Evolutionary conservation across 208 protist species (phyloP).

Genomic region (Entamoeba histolytica): DNA sequence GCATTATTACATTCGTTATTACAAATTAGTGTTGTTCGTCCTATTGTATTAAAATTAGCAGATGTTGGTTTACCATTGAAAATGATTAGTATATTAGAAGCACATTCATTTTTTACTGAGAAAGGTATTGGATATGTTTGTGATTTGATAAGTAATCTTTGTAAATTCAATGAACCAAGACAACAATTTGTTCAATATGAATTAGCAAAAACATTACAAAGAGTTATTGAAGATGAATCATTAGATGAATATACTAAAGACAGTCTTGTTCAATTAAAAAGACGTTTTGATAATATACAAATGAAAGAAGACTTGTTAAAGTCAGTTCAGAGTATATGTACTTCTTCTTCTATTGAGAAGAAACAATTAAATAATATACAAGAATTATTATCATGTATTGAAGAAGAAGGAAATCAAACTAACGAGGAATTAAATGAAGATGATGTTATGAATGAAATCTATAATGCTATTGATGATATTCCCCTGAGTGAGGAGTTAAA

Average conservation of each 20-base stretch:
- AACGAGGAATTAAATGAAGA: neutral
- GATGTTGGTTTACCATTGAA: neutral
- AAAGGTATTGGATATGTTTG: neutral
- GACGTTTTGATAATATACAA: neutral
- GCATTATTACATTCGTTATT: neutral
- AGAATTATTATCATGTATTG: neutral
- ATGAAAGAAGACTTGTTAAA: neutral
- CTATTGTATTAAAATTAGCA: neutral
- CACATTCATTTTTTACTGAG: neutral
- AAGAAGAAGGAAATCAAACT: neutral
- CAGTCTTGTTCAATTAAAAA: neutral
- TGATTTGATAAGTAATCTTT: neutral
- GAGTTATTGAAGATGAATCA: neutral
- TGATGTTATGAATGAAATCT: neutral
- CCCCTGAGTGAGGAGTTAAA: too few species aligned
- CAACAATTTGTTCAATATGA: neutral
- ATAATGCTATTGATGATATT: neutral
- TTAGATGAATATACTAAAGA: neutral
- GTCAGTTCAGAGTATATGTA: neutral
- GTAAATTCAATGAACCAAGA: neutral
- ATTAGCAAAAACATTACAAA: neutral
- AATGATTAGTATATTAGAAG: neutral
- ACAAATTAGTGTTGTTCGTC: neutral
- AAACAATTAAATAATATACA: neutral
- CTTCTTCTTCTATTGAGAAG: neutral